Evolutionary conservation across 805 yeast genomes (phyloP), one percentile per base, ranked within the genome.

Genomic region (Suhomyces sp.): DNA sequence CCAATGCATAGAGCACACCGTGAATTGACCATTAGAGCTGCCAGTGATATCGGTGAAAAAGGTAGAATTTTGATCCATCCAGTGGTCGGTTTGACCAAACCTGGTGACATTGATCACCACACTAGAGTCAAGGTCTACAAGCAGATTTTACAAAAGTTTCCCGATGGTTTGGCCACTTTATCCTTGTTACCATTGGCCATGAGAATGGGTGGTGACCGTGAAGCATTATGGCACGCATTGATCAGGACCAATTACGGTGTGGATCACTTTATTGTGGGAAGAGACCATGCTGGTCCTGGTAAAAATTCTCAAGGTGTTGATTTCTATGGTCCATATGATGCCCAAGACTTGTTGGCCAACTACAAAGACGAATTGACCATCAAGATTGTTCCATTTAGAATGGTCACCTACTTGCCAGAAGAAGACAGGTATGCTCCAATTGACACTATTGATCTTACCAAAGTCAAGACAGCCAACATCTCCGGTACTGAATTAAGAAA

Each of bases 121-220:
- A 90, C 98, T 35, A 82, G 98, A 68, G 97, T 90, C 38, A 84
- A 93, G 53, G 98, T 90, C 10, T 90, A 90, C 70, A 84, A 86
- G 65, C 95, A 91, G 50, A 80, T 90, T 50, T 77, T 91, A 64
- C 86, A 90, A 66, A 83, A 91, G 55, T 90, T 86, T 65, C 98
- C 97, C 34, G 84, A 81, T 46, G 96, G 96, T 36, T 83, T 90
- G 77, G 97, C 97, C 11, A 79, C 85, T 46, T 70, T 90, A 43
- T 82, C 96, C 6, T 69, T 90, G 46, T 73, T 90, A 51, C 98
- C 98, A 9, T 72, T 90, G 55, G 98, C 98, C 25, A 90, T 90
- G 98, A 82, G 98, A 74, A 90, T 90, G 98, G 97, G 93, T 38
- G 98, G 98, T 63, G 97, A 91, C 63, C 80, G 95, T 61, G 98